Percentiles rank a stretch among this genome's conserved stretches.
These are phyloP conservation scores for Pyrus bretschneideri DNA, from an alignment of 306 rosid genomes.

Conservation along the genomic window DNA sequence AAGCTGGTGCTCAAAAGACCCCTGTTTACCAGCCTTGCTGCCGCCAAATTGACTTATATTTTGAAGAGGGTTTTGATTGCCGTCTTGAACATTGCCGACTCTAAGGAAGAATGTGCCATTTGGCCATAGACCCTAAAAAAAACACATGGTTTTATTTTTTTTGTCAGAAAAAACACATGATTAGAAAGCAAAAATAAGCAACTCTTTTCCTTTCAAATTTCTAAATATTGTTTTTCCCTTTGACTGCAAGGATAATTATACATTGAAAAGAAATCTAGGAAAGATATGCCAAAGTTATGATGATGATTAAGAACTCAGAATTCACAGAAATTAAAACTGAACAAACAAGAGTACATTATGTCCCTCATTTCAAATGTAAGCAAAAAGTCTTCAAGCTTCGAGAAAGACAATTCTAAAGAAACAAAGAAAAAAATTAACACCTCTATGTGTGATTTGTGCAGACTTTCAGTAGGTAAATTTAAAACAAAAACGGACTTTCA, in stretches of 20 bases:
- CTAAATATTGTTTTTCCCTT: neutral
- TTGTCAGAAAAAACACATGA: constrained; percentile 1
- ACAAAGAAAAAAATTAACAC: neutral
- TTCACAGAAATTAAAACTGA: neutral
- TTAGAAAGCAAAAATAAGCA: constrained; percentile 10
- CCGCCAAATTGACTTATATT: constrained; percentile 33
- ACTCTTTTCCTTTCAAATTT: neutral
- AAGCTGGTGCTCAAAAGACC: constrained; percentile 77
- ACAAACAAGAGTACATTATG: neutral
- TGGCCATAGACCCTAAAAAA: constrained; percentile 82
- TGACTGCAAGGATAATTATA: neutral
- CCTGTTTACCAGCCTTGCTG: constrained; percentile 35
- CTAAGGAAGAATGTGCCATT: constrained; percentile 66
- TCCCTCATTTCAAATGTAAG: neutral
- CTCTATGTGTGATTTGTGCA: neutral
- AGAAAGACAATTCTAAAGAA: neutral
- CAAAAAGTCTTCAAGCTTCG: neutral
- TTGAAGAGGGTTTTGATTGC: constrained; percentile 29
- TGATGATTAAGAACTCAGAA: neutral
- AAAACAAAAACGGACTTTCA: neutral
- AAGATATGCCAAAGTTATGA: neutral
- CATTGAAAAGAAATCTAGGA: neutral
- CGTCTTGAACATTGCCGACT: constrained; percentile 29
- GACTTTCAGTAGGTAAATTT: neutral
- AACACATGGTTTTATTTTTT: too few species aligned